phyloP scores from a whole-genome alignment of 2,329 filamentous ascomycete genomes.

The Esteya vermicola region DNA sequence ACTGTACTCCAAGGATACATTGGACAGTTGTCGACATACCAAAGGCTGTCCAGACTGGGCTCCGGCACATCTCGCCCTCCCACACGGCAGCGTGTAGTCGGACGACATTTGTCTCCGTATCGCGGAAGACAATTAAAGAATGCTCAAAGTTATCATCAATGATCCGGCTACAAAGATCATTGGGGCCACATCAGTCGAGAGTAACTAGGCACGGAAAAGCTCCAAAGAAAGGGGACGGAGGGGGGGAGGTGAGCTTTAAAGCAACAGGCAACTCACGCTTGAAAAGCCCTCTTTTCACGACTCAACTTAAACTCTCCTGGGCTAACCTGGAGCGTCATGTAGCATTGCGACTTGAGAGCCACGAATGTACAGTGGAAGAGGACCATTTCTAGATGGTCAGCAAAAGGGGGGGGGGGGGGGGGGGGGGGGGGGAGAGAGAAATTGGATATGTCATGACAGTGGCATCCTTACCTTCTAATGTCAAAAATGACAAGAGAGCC shows the following conservation, averaged over 20 bases:
- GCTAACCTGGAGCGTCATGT: conserved; percentile 26
- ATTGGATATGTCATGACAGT: background rate
- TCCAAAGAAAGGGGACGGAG: background rate
- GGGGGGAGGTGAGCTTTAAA: too few species aligned
- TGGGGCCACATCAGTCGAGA: background rate
- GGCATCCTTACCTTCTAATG: conserved; percentile 48
- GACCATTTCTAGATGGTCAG: conserved; percentile 34
- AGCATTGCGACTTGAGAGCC: conserved; percentile 37
- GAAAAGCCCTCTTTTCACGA: conserved; percentile 37
- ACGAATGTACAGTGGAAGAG: conserved; percentile 45
- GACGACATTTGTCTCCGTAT: conserved; percentile 29
- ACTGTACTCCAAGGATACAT: too few species aligned
- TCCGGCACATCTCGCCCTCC: conserved; percentile 37
- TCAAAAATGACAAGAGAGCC: conserved; percentile 41
- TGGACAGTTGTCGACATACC: too few species aligned
- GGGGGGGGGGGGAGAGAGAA: too few species aligned
- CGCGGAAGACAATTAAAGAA: conserved; percentile 38
- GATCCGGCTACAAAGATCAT: conserved; percentile 30
- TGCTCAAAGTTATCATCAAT: conserved; percentile 40
- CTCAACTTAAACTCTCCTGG: conserved; percentile 29
- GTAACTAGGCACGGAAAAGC: background rate
- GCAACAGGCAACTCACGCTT: conserved; percentile 26
- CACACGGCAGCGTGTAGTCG: conserved; percentile 42
- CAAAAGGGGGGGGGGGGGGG: too few species aligned
- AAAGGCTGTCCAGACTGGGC: conserved; percentile 52